Evolutionary conservation across 108 stramenopile species (phyloP).

Genomic region (Conticribra guillardii): DNA sequence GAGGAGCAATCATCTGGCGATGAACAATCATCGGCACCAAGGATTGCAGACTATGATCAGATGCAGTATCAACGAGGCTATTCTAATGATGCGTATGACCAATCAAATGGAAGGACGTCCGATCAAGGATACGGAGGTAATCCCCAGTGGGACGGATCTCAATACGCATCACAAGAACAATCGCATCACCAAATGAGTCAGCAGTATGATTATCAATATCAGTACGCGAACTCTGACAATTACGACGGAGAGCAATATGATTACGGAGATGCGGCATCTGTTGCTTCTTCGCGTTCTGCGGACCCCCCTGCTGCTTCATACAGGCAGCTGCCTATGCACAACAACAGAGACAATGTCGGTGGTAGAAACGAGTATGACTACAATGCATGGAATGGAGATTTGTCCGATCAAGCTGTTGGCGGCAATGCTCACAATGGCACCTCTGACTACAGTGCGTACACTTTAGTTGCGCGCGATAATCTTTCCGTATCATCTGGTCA

Average conservation of each 20-base stretch:
- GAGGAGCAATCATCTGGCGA: no score
- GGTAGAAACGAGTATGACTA: neutral
- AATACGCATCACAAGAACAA: neutral
- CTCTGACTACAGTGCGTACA: no score
- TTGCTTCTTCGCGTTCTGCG: slow-evolving; percentile 25
- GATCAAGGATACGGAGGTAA: neutral
- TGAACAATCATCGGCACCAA: no score
- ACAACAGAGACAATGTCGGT: neutral
- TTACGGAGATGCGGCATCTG: slow-evolving; percentile 14
- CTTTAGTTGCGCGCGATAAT: no score
- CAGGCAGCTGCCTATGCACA: slow-evolving; percentile 16
- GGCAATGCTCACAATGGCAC: neutral
- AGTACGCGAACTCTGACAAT: slow-evolving; percentile 1
- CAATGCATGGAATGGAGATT: slow-evolving; percentile 8
- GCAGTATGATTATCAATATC: neutral
- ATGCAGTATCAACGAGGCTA: neutral
- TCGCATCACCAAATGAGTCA: neutral
- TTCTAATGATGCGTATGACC: no score
- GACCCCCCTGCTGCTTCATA: slow-evolving; percentile 54
- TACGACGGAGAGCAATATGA: slow-evolving; percentile 1
- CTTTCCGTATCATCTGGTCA: no score
- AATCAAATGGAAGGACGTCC: no score
- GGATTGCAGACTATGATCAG: no score
- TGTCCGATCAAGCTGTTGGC: neutral
- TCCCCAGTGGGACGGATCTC: neutral